Conservation (phyloP, 805 yeast genomes). For the Ogataea methylovora region DNA sequence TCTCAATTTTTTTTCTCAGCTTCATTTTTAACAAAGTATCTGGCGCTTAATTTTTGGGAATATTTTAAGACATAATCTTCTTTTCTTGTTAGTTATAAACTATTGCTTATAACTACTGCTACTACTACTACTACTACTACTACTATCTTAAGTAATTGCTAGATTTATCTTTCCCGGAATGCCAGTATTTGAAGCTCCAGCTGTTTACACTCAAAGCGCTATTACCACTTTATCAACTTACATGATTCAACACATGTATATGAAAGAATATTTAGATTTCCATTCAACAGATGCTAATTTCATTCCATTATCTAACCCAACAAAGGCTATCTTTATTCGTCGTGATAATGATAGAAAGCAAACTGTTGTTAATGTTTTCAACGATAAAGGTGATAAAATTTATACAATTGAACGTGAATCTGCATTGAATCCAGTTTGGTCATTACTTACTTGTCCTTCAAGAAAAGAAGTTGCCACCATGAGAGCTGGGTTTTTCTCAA, state of each 20-base stretch:
- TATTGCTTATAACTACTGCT: no score
- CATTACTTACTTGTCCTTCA: constrained; percentile 35
- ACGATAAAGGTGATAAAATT: constrained; percentile 30
- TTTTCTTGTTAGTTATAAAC: no score
- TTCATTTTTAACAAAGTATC: no score
- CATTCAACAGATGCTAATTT: constrained; percentile 33
- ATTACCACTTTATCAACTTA: constrained; percentile 33
- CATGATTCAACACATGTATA: constrained; percentile 33
- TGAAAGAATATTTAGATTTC: constrained; percentile 30
- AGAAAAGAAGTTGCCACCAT: constrained; percentile 44
- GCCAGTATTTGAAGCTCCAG: constrained; percentile 41
- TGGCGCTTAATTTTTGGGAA: no score
- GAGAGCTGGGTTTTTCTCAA: constrained; percentile 38
- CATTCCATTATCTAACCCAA: constrained; percentile 30
- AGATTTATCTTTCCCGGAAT: constrained; percentile 12
- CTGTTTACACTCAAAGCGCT: constrained; percentile 35
- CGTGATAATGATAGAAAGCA: constrained; percentile 39
- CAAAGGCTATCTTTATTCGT: constrained; percentile 39
- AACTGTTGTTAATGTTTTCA: constrained; percentile 42
- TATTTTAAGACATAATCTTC: no score
- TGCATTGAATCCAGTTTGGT: constrained; percentile 43
- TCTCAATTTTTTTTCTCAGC: no score
- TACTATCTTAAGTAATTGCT: no score
- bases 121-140: no score
- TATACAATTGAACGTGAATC: constrained; percentile 47